Evolutionary conservation across 1,284 basidiomycete genomes (phyloP).

Genomic region (Albatrellus sp.): DNA sequence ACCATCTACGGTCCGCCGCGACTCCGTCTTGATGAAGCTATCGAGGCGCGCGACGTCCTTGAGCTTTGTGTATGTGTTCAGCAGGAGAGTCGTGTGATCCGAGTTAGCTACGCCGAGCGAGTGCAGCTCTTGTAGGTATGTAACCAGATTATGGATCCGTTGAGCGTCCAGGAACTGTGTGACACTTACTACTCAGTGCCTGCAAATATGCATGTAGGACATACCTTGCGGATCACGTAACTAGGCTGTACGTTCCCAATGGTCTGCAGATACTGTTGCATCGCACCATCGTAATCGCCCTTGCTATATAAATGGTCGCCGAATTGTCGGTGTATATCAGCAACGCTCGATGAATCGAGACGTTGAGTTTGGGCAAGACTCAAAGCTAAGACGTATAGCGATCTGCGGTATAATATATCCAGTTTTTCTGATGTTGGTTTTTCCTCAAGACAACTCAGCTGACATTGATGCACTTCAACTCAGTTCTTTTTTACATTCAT

Average conservation of each 20-base stretch:
- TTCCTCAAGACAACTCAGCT: constrained; percentile 68
- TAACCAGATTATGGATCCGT: constrained; percentile 87
- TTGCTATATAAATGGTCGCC: constrained; percentile 89
- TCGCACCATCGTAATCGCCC: constrained; percentile 86
- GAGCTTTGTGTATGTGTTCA: constrained; percentile 96
- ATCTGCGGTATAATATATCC: constrained; percentile 70
- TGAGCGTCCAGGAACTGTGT: constrained; percentile 90
- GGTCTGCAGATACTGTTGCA: constrained; percentile 87
- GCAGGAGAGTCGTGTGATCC: constrained; percentile 90
- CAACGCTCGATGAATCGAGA: constrained; percentile 59
- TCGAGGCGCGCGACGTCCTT: constrained; percentile 85
- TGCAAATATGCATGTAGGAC: constrained; percentile 2
- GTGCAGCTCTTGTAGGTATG: constrained; percentile 93
- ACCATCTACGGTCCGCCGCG: constrained; percentile 24
- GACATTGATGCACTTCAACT: background rate
- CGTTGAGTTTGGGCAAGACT: constrained; percentile 70
- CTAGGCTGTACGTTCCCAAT: constrained; percentile 86
- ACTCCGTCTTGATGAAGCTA: constrained; percentile 84
- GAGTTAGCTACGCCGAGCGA: constrained; percentile 83
- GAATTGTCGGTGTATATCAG: constrained; percentile 81
- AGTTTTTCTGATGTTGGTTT: constrained; percentile 73
- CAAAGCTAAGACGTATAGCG: constrained; percentile 64
- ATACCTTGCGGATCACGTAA: constrained; percentile 91
- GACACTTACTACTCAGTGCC: constrained; percentile 15
- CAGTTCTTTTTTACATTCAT: background rate